phyloP scores from a whole-genome alignment of 768 basidiomycete genomes.

The Nidularia sp. region DNA sequence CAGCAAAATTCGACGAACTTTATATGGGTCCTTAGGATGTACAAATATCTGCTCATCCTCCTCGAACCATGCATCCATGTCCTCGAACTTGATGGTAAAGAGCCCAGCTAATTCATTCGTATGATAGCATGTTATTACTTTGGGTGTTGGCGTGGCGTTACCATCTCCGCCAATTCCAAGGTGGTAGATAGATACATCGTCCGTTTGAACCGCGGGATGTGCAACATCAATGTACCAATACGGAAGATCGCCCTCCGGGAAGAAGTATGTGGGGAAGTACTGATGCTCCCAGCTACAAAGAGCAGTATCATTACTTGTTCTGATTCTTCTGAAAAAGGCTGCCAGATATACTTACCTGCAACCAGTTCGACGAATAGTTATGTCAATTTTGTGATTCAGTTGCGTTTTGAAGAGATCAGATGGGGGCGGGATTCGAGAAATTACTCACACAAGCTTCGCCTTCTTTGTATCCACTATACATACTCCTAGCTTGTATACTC shows the following conservation, averaged over 20 bases:
- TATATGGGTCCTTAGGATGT: conserved; percentile 69
- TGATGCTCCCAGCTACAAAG: conserved; percentile 45
- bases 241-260: conserved; percentile 40
- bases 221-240: conserved; percentile 34
- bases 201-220: conserved; percentile 8
- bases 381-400: not conserved
- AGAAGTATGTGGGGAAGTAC: conserved; percentile 54
- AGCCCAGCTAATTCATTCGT: conserved; percentile 36
- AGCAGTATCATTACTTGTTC: not conserved
- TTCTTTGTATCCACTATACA: conserved; percentile 53
- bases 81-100: conserved; percentile 42
- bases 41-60: conserved; percentile 60
- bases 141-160: not conserved
- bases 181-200: conserved; percentile 37
- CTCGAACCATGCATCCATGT: conserved; percentile 64
- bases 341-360: not conserved
- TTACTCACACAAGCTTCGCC: conserved; percentile 56
- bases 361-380: not conserved
- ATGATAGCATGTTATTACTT: conserved; percentile 19
- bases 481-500: conserved; percentile 47
- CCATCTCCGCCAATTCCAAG: conserved; percentile 12
- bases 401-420: not conserved
- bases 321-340: not conserved
- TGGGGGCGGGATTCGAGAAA: not conserved
- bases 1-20: conserved; percentile 31